These are phyloP conservation scores for Candida jianshihensis DNA, from an alignment of 805 yeast genomes.

Conservation along the genomic window DNA sequence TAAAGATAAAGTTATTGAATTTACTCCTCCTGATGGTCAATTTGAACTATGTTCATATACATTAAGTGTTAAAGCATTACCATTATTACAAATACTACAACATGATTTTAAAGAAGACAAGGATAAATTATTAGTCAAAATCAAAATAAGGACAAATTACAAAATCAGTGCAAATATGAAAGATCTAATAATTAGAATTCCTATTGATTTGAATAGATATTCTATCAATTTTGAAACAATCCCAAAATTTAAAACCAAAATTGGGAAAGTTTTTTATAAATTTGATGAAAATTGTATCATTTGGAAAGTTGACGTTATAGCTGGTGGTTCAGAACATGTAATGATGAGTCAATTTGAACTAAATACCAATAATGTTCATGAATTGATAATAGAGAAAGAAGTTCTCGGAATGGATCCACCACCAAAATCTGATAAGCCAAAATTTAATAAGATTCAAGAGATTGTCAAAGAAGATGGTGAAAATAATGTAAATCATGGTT, in stretches of 20 bases:
- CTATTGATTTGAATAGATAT: conserved; percentile 41
- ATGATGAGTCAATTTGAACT: conserved; percentile 50
- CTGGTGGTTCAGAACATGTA: conserved; percentile 48
- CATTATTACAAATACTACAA: conserved; percentile 1
- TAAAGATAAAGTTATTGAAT: conserved; percentile 49
- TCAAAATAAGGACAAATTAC: conserved; percentile 47
- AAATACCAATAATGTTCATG: conserved; percentile 16
- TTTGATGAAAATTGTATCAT: conserved; percentile 61
- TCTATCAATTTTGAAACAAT: conserved; percentile 16
- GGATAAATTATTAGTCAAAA: conserved; percentile 2
- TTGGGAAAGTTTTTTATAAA: conserved; percentile 66
- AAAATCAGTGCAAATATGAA: conserved; percentile 57
- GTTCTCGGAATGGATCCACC: conserved; percentile 23
- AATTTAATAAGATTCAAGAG: conserved; percentile 16
- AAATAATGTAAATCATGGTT: no score
- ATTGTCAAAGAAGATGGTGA: conserved; percentile 9
- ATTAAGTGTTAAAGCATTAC: conserved; percentile 31
- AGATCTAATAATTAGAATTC: conserved; percentile 52
- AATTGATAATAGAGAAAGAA: conserved; percentile 5
- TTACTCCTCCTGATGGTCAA: conserved; percentile 88
- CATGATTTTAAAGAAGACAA: not conserved
- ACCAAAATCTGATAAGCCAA: conserved; percentile 15
- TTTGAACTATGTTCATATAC: conserved; percentile 47
- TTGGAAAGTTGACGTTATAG: conserved; percentile 66
- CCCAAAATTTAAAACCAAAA: conserved; percentile 62